These are phyloP conservation scores for Lojkania enalia DNA, from an alignment of 2,329 filamentous ascomycete genomes.

Conservation along the genomic window DNA sequence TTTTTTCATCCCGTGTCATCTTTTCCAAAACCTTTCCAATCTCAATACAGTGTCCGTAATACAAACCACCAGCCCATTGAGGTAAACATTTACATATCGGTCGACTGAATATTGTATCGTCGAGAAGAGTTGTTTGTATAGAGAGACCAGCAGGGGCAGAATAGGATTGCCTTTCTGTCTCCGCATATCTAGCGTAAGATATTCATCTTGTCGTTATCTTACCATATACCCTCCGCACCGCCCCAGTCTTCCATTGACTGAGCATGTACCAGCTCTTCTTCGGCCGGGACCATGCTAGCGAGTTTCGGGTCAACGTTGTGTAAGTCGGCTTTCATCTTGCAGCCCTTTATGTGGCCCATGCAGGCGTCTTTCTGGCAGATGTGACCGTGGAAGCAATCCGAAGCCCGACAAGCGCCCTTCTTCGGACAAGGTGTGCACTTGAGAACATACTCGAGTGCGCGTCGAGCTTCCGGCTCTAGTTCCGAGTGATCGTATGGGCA, in stretches of 20 bases:
- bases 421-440: slow-evolving; percentile 45
- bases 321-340: slow-evolving; percentile 28
- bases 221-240: too few relatives aligned
- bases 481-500: slow-evolving; percentile 51
- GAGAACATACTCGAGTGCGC: slow-evolving; percentile 47
- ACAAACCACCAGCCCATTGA: too few relatives aligned
- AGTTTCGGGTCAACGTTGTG: slow-evolving; percentile 26
- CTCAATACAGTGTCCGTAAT: too few relatives aligned
- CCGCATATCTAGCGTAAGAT: too few relatives aligned
- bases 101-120: too few relatives aligned
- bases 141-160: too few relatives aligned
- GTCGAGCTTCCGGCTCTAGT: slow-evolving; percentile 41
- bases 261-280: slow-evolving; percentile 5
- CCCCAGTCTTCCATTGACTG: background rate
- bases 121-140: too few relatives aligned
- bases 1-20: too few relatives aligned
- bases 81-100: too few relatives aligned
- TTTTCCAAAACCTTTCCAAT: too few relatives aligned
- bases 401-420: slow-evolving; percentile 45
- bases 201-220: too few relatives aligned
- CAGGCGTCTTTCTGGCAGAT: slow-evolving; percentile 34
- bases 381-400: slow-evolving; percentile 51
- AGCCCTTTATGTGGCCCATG: slow-evolving; percentile 21
- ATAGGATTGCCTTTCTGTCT: too few relatives aligned
- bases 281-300: slow-evolving; percentile 24